Percentiles rank a stretch among this genome's conserved stretches.
Evolutionary conservation across 2,329 filamentous ascomycete species (phyloP).

Genomic region (Phyllosticta paracitricarpa): DNA sequence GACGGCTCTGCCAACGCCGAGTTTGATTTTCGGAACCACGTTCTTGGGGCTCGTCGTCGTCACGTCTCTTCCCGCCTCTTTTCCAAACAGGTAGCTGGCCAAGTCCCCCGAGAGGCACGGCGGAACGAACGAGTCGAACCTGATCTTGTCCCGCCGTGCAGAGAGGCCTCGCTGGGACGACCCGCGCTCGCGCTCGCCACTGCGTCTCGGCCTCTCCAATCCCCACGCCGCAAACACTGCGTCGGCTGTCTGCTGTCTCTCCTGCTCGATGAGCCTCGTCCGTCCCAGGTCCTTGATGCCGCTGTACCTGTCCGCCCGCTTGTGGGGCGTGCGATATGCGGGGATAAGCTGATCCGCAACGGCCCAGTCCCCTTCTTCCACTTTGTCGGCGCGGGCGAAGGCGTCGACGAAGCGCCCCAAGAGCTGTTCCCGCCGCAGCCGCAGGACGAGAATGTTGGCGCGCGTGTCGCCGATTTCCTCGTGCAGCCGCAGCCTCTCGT

Average conservation of each 20-base stretch:
- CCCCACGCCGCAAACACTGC: too few species aligned
- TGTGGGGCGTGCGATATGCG: not conserved
- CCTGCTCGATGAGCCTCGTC: too few species aligned
- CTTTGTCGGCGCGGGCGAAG: not conserved
- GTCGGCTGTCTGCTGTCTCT: too few species aligned
- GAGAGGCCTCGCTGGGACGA: not conserved
- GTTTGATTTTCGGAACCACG: not conserved
- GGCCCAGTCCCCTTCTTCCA: not conserved
- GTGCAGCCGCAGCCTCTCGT: too few species aligned
- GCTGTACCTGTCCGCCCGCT: too few species aligned
- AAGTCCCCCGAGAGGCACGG: not conserved
- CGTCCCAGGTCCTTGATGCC: too few species aligned
- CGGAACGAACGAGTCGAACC: not conserved
- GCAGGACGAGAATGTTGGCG: not conserved
- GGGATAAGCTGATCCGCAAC: not conserved
- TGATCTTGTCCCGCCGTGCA: not conserved
- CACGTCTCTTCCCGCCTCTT: too few species aligned
- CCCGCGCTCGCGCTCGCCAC: too few species aligned
- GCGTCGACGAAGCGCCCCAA: not conserved
- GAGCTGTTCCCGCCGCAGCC: not conserved
- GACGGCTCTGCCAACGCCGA: not conserved
- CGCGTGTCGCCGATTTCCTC: too few species aligned
- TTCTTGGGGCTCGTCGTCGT: not conserved
- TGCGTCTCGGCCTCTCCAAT: not conserved
- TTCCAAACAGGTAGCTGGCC: not conserved